Base-by-base conservation (phyloP, 2,329 filamentous ascomycete species). In the Nigrospora sphaerica region DNA sequence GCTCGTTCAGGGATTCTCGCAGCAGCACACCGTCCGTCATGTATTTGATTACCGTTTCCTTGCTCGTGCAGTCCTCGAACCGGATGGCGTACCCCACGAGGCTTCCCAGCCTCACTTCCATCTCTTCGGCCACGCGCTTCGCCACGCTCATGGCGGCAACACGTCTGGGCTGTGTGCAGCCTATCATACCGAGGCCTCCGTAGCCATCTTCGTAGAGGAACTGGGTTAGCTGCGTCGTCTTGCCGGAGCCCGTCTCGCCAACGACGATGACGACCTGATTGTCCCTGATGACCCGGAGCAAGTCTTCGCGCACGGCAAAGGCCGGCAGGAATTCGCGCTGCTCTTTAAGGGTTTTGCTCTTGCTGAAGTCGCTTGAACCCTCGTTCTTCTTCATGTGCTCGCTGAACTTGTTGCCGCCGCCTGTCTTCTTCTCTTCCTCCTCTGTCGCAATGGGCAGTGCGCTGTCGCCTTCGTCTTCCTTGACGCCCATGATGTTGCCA, bases 141-240 rank as follows among this genome's bases (percentile, higher is more conserved):
- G 93, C 93, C 28, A 98, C 93, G 69, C 91, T 96, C 93, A 98
- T 98, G 18, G 93, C 93, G 19, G 93, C 93, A 32, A 98, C 95
- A 74, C 93, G 87, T 58, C 93, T 82, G 44, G 93, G 93, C 57
- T 98, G 93, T 1, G 93, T 98, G 62, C 93, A 98, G 5, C 90
- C 92, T 56, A 98, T 97, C 77, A 96, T 83, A 42, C 93, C 93
- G 32, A 77, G 70, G 46, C 85, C 86, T 13, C 85, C 88, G 62
- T 96, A 98, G 1, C 95, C 95, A 58, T 97, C 93, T 65, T 98
- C 93, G 61, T 95, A 83, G 11, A 98, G 73, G 56, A 97, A 98
- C 61, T 98, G 95, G 0, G 95, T 96, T 50, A 98, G 71, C 66
- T 98, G 93, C 0, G 93, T 98, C 3, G 93, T 98, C 69, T 98